Percentiles rank a stretch among this genome's conserved stretches.
Evolutionary conservation across 2,329 filamentous ascomycete genomes (phyloP).

Genomic region (Alternaria hordeiaustralica): DNA sequence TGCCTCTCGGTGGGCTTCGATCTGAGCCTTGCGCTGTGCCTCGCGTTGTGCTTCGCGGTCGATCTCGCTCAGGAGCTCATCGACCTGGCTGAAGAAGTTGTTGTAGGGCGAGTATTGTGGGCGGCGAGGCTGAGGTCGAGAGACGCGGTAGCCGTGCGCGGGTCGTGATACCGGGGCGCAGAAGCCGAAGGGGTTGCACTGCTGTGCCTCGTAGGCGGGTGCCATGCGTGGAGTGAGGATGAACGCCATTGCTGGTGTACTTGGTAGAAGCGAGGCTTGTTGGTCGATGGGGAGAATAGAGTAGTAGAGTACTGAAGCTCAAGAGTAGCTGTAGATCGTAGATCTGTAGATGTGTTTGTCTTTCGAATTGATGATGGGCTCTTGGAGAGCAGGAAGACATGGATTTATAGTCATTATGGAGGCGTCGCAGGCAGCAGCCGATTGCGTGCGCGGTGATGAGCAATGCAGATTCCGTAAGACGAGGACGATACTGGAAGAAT

Average conservation of each 20-base stretch:
- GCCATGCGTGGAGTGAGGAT: constrained; percentile 42
- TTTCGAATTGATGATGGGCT: constrained; percentile 35
- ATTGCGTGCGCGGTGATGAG: constrained; percentile 34
- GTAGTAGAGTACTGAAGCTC: constrained; percentile 20
- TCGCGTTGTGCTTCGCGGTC: constrained; percentile 32
- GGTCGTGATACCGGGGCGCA: constrained; percentile 31
- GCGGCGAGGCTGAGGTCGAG: constrained; percentile 22
- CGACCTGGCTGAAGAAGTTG: constrained; percentile 43
- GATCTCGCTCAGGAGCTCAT: constrained; percentile 41
- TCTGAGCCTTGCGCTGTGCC: constrained; percentile 28
- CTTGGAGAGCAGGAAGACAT: constrained; percentile 13
- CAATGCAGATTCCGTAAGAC: constrained; percentile 36
- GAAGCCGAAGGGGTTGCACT: constrained; percentile 38
- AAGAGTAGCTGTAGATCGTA: constrained; percentile 26
- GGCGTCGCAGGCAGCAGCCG: constrained; percentile 32
- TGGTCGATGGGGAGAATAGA: constrained; percentile 9
- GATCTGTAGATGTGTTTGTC: constrained; percentile 29
- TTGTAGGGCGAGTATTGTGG: constrained; percentile 36
- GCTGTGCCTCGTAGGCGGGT: constrained; percentile 37
- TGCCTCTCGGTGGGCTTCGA: constrained; percentile 37
- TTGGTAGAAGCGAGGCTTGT: constrained; percentile 4
- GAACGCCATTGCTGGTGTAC: constrained; percentile 38
- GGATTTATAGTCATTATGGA: constrained; percentile 43
- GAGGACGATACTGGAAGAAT: constrained; percentile 36
- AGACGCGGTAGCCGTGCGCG: constrained; percentile 24